Conservation (phyloP, 495 filamentous ascomycete genomes). For the Talaromyces thailandensis region DNA sequence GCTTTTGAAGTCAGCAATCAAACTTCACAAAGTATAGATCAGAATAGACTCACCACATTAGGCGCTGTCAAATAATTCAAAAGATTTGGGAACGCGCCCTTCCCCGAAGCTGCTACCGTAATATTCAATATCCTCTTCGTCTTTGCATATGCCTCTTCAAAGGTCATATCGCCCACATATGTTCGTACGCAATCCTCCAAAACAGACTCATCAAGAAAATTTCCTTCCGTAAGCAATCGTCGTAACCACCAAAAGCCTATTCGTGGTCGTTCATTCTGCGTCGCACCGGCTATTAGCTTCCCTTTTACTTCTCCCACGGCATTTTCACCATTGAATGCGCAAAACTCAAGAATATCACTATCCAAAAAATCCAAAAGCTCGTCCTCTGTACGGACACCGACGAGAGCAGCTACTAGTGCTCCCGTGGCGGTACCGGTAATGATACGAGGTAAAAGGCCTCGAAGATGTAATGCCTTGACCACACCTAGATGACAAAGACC, state of each 20-base stretch:
- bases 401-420: slow-evolving; percentile 82
- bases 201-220: slow-evolving; percentile 74
- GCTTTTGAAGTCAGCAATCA: slow-evolving; percentile 24
- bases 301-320: neutral
- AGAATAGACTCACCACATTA: slow-evolving; percentile 62
- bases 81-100: slow-evolving; percentile 71
- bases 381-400: slow-evolving; percentile 81
- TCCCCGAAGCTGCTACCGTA: slow-evolving; percentile 66
- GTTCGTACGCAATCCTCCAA: slow-evolving; percentile 78
- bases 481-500: slow-evolving; percentile 88
- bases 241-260: slow-evolving; percentile 20
- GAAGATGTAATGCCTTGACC: slow-evolving; percentile 75
- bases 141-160: slow-evolving; percentile 82
- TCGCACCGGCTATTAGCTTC: neutral
- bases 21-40: neutral
- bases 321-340: slow-evolving; percentile 53
- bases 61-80: slow-evolving; percentile 92
- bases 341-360: slow-evolving; percentile 74
- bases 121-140: slow-evolving; percentile 90
- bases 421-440: slow-evolving; percentile 89
- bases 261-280: neutral
- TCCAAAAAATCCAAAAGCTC: slow-evolving; percentile 69
- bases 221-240: slow-evolving; percentile 63
- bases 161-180: slow-evolving; percentile 85
- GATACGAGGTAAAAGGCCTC: slow-evolving; percentile 80